These are phyloP conservation scores for Teratosphaeria gauchensis DNA, from an alignment of 2,329 filamentous ascomycete genomes.

Conservation along the genomic window DNA sequence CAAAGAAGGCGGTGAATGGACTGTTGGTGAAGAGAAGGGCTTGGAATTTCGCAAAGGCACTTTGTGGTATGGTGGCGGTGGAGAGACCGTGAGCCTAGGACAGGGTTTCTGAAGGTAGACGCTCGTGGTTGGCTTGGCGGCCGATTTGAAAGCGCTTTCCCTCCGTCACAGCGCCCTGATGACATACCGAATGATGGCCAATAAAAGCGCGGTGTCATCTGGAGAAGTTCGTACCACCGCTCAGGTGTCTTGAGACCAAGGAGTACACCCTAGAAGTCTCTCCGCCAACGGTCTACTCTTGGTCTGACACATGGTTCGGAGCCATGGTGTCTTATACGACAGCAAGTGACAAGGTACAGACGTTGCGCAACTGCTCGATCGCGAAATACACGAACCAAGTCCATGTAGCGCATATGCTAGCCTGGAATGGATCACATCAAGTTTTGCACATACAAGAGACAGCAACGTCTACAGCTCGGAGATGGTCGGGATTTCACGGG, in stretches of 20 bases:
- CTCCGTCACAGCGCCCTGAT: too few species aligned
- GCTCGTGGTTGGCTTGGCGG: background rate
- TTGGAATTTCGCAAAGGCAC: conserved; percentile 65
- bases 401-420: background rate
- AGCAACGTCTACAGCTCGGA: too few species aligned
- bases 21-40: conserved; percentile 76
- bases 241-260: background rate
- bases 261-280: background rate
- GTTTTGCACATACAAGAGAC: background rate
- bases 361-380: background rate
- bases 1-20: conserved; percentile 59
- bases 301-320: background rate
- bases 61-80: conserved; percentile 76
- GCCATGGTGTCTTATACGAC: background rate
- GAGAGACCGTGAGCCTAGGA: conserved; percentile 54
- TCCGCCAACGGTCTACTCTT: background rate
- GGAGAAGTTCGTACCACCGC: background rate
- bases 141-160: background rate
- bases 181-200: background rate
- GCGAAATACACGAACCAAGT: background rate
- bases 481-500: too few species aligned
- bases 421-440: background rate
- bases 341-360: background rate
- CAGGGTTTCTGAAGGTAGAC: conserved; percentile 33
- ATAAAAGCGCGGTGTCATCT: background rate